These are phyloP conservation scores for Stagonosporopsis cucurbitacearum DNA, from an alignment of 2,329 filamentous ascomycete species.

Conservation along the genomic window DNA sequence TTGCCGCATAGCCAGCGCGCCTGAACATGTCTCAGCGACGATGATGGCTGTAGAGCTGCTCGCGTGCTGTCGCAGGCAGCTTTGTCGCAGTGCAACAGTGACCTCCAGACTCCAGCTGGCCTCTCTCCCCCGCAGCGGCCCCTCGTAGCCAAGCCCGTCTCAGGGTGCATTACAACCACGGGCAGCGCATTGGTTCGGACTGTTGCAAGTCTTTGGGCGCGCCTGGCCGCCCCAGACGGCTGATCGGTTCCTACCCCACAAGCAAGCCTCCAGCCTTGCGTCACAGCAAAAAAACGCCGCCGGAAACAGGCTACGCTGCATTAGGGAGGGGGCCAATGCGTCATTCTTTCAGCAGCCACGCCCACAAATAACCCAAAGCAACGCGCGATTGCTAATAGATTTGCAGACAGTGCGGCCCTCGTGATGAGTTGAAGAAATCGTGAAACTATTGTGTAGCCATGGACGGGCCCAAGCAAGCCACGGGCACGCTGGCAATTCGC, in stretches of 20 bases:
- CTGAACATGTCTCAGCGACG: slow-evolving; percentile 14
- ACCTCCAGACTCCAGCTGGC: background rate
- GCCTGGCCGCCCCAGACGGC: slow-evolving; percentile 20
- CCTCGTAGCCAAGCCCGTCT: slow-evolving; percentile 13
- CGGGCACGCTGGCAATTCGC: slow-evolving; percentile 20
- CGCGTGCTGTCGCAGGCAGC: slow-evolving; percentile 2
- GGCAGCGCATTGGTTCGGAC: slow-evolving; percentile 16
- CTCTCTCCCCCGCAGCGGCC: slow-evolving; percentile 1
- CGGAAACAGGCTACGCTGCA: slow-evolving; percentile 30
- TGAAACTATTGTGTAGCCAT: slow-evolving; percentile 10
- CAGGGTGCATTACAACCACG: slow-evolving; percentile 13
- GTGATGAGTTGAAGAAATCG: slow-evolving; percentile 11
- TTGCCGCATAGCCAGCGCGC: slow-evolving; percentile 4
- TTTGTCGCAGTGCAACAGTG: slow-evolving; percentile 3
- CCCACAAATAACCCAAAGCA: slow-evolving; percentile 13
- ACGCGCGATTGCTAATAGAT: slow-evolving; percentile 19
- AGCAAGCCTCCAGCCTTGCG: slow-evolving; percentile 19
- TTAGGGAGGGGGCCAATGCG: slow-evolving; percentile 16
- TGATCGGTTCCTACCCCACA: slow-evolving; percentile 22
- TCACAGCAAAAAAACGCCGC: slow-evolving; percentile 16
- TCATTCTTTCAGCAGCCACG: slow-evolving; percentile 26
- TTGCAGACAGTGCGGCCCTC: slow-evolving; percentile 13
- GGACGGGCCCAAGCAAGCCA: background rate
- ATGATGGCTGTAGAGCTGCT: background rate
- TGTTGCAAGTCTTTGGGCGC: slow-evolving; percentile 14